Base-by-base conservation (phyloP, 441 rosid genomes). In the Adansonia madagascariensis region DNA sequence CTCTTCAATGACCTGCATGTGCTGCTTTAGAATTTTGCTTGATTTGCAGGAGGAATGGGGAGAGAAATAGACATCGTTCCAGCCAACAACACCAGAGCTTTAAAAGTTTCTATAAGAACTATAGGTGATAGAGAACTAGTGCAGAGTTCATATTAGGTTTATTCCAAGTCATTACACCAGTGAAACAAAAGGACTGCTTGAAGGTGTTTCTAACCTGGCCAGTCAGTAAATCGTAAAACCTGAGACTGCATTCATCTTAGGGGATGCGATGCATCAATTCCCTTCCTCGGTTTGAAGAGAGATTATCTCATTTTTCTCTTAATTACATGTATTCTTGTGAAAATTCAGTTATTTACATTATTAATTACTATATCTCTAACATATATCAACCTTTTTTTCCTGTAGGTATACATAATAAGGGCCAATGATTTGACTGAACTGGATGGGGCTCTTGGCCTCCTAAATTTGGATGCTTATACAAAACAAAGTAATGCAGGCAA, bases 361-460 rank as follows among this genome's bases (percentile, higher is more conserved):
- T 6, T 53, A 2, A 39, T 63, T 22, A 17, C 15, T 53, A 12
- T 63, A 41, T 62, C 41, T 75, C 53, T 27, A 27, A 27, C 31
- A 27, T 27, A 27, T 27, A 27, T 27, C 31, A 27, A 27, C 31
- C 31, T 27, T 27, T 27, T 27, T 27, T 27, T 27, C 2, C 2
- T 27, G 31, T 27, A 27, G 31, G 31, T 27, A 27, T 88, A 88
- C 81, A 78, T 89, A 66, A 80, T 89, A 79, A 89, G 89, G 82
- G 89, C 89, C 11, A 84, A 86, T 70, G 89, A 86, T 76, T 82
- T 86, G 52, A 78, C 85, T n/a, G 95, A 89, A 79, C 86, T 87
- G 35, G 90, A 89, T 77, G 91, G 93, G 56, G 91, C 88, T 63
- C 83, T 87, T 69, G 90, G 91, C 75, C 90, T 87, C 50, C 88